Conservation (phyloP, 768 basidiomycete genomes). For the Leccinum subtestaceum region DNA sequence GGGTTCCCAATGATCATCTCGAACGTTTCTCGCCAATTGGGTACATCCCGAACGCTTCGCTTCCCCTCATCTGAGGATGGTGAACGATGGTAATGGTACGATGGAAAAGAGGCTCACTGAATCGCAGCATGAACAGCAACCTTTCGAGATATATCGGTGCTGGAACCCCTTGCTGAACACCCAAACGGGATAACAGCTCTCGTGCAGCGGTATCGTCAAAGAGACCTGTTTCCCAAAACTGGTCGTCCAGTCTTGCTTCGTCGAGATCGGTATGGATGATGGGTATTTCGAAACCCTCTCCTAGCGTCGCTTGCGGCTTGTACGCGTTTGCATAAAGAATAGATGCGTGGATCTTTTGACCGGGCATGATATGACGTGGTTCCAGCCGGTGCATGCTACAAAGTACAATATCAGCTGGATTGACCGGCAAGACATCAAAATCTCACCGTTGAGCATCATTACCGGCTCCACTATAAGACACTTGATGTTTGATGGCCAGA, state of each 20-base stretch:
- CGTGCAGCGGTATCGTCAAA: conserved; percentile 8
- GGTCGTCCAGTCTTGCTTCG: background rate
- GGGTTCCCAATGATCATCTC: background rate
- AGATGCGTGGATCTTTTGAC: background rate
- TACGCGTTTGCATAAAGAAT: background rate
- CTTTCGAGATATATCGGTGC: background rate
- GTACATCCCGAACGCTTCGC: background rate
- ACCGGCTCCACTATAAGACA: background rate
- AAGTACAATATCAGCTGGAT: background rate
- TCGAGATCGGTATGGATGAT: background rate
- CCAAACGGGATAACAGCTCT: background rate
- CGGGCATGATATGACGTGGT: conserved; percentile 11
- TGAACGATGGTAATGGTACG: background rate
- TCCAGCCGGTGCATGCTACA: background rate
- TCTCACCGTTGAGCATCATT: background rate
- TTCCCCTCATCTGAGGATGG: background rate
- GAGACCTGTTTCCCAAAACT: conserved; percentile 10
- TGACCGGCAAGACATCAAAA: background rate
- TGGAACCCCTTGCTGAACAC: background rate
- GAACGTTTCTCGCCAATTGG: background rate
- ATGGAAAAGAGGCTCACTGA: background rate
- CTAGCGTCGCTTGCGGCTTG: background rate
- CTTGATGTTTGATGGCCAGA: background rate
- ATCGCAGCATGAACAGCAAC: background rate
- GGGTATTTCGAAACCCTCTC: background rate